Conservation (phyloP, 352 stramenopile genomes). For the Stephanocyclus meneghinianus region DNA sequence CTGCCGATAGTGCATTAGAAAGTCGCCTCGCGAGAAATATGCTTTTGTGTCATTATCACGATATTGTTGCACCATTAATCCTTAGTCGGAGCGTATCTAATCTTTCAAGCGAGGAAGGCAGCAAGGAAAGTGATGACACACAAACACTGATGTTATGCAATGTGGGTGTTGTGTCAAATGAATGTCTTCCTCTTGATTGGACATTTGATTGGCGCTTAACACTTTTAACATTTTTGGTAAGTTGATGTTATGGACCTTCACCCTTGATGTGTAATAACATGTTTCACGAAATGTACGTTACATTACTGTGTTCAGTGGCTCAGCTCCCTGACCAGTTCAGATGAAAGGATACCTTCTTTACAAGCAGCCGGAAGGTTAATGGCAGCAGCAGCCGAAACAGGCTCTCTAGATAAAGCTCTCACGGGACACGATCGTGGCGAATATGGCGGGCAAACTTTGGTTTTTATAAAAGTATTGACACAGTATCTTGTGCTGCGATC, state of each 20-base stretch:
- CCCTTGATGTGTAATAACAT: background rate
- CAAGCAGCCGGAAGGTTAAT: slow-evolving; percentile 47
- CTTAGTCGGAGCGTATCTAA: slow-evolving; percentile 63
- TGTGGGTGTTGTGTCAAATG: slow-evolving; percentile 30
- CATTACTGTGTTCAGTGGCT: slow-evolving; percentile 42
- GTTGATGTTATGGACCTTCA: slow-evolving; percentile 6
- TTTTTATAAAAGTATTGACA: slow-evolving; percentile 43
- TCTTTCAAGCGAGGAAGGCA: slow-evolving; percentile 14
- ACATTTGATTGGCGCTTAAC: slow-evolving; percentile 77
- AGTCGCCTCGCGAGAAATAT: slow-evolving; percentile 76
- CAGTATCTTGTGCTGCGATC: slow-evolving; percentile 53
- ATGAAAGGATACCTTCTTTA: slow-evolving; percentile 48
- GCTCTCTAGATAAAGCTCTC: slow-evolving; percentile 50
- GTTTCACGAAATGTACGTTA: background rate
- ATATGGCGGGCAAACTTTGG: slow-evolving; percentile 7
- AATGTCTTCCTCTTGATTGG: slow-evolving; percentile 48
- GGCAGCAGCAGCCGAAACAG: slow-evolving; percentile 37
- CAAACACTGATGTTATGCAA: slow-evolving; percentile 22
- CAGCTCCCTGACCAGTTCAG: slow-evolving; percentile 42
- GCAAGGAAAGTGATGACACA: slow-evolving; percentile 1
- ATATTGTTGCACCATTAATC: slow-evolving; percentile 80
- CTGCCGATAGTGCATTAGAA: slow-evolving; percentile 53
- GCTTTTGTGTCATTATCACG: slow-evolving; percentile 77
- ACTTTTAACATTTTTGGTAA: slow-evolving; percentile 72
- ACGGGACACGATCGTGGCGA: slow-evolving; percentile 17